These are phyloP conservation scores for Oryza meyeriana DNA, from an alignment of 176 grass and related monocot genomes.

Conservation along the genomic window DNA sequence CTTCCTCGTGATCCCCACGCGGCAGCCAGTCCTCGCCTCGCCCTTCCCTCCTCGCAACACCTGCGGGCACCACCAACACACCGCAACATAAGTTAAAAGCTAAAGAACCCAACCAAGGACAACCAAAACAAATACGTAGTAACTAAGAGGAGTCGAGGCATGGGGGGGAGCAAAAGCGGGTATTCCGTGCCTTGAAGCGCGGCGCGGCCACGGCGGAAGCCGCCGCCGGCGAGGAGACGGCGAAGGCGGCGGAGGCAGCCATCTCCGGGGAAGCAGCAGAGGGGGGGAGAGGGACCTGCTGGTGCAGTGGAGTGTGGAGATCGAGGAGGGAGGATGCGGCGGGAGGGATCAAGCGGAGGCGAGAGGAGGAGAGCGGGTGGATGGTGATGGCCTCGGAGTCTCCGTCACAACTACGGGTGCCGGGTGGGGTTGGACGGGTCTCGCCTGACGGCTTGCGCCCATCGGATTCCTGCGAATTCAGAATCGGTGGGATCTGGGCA, in stretches of 20 bases:
- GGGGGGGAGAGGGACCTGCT: neutral
- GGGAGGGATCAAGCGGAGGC: neutral
- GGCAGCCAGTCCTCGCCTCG: conserved; percentile 8
- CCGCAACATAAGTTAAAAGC: neutral
- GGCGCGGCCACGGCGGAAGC: conserved; percentile 27
- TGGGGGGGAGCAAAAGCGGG: no score
- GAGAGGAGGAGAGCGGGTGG: conserved; percentile 9
- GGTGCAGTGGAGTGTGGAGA: neutral
- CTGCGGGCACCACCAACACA: conserved; percentile 13
- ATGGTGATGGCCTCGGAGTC: conserved; percentile 39
- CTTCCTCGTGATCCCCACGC: conserved; percentile 45
- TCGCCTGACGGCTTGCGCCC: neutral
- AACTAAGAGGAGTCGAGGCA: neutral
- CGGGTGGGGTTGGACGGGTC: neutral
- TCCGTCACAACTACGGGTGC: conserved; percentile 7
- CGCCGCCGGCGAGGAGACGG: conserved; percentile 33
- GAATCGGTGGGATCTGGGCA: neutral
- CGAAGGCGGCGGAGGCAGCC: conserved; percentile 19
- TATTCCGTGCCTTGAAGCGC: conserved; percentile 30
- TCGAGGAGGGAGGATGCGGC: neutral
- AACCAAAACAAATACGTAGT: neutral
- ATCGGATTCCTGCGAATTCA: neutral
- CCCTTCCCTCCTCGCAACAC: conserved; percentile 11
- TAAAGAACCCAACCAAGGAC: neutral
- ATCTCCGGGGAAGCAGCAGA: conserved; percentile 12